Percentiles rank a stretch among this genome's conserved stretches.
Conservation (phyloP, 108 stramenopile genomes). For the Cyclostephanos invisitatus region DNA sequence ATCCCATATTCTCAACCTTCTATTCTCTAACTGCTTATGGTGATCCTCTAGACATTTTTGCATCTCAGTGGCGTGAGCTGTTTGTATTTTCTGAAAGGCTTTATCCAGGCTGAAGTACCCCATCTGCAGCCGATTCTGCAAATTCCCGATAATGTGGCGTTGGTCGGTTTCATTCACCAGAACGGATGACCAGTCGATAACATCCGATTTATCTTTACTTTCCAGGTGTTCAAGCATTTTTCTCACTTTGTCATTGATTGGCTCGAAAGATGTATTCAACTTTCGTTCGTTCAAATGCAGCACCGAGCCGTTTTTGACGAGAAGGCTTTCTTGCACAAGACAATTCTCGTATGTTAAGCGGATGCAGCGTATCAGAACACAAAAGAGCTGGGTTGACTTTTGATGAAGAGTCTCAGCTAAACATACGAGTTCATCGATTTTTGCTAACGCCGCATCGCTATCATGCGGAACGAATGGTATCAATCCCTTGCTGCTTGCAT, state of each 20-base stretch:
- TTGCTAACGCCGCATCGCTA: conserved; percentile 24
- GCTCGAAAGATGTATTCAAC: conserved; percentile 7
- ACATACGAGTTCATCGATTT: conserved; percentile 34
- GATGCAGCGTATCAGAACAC: conserved; percentile 34
- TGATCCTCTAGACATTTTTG: conserved; percentile 27
- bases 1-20: conserved; percentile 28
- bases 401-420: conserved; percentile 25
- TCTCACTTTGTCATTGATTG: conserved; percentile 34
- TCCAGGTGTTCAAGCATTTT: conserved; percentile 26
- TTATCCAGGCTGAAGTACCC: conserved; percentile 46
- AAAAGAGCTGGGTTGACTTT: conserved; percentile 13
- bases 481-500: conserved; percentile 31
- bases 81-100: conserved; percentile 33
- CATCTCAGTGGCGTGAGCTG: conserved; percentile 19
- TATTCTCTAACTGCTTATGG: conserved; percentile 17
- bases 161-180: conserved; percentile 34
- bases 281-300: conserved; percentile 23
- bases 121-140: conserved; percentile 46
- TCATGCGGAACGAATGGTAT: conserved; percentile 28
- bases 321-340: conserved; percentile 37
- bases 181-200: conserved; percentile 38
- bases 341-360: conserved; percentile 44
- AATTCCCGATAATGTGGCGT: conserved; percentile 36
- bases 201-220: conserved; percentile 32
- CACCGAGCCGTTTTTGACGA: conserved; percentile 29